phyloP scores from a whole-genome alignment of 1,284 basidiomycete genomes.

The Porogramme epimiltina region DNA sequence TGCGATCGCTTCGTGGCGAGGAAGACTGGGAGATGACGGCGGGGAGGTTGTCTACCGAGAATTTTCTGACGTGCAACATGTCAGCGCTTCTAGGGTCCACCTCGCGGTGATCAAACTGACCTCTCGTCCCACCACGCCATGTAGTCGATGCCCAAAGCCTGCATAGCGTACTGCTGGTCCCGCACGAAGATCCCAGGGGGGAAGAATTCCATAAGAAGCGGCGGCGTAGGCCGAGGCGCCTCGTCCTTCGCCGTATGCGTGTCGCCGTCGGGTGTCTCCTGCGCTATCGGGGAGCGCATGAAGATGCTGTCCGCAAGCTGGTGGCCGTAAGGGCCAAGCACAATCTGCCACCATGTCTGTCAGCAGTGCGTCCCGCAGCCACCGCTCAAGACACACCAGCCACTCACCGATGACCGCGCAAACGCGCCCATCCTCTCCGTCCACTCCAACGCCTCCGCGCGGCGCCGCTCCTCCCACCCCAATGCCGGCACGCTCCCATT shows the following conservation, averaged over 20 bases:
- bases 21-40: constrained; percentile 42
- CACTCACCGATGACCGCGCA: constrained; percentile 69
- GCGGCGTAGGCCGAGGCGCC: constrained; percentile 11
- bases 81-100: neutral
- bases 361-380: neutral
- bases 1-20: constrained; percentile 36
- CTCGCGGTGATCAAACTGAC: constrained; percentile 31
- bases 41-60: constrained; percentile 34
- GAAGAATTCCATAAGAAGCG: constrained; percentile 79
- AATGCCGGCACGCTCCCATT: constrained; percentile 35
- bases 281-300: constrained; percentile 54
- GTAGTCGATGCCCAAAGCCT: constrained; percentile 70
- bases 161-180: constrained; percentile 66
- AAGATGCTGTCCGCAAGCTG: constrained; percentile 75
- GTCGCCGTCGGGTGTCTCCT: constrained; percentile 14
- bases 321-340: constrained; percentile 73
- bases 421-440: constrained; percentile 63
- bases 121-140: constrained; percentile 71
- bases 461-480: too few relatives aligned
- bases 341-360: constrained; percentile 45
- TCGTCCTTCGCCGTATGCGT: constrained; percentile 2
- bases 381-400: neutral
- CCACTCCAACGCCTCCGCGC: constrained; percentile 41
- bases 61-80: constrained; percentile 29
- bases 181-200: constrained; percentile 69